phyloP scores from a whole-genome alignment of 768 basidiomycete genomes.

The Lactarius hengduanensis region DNA sequence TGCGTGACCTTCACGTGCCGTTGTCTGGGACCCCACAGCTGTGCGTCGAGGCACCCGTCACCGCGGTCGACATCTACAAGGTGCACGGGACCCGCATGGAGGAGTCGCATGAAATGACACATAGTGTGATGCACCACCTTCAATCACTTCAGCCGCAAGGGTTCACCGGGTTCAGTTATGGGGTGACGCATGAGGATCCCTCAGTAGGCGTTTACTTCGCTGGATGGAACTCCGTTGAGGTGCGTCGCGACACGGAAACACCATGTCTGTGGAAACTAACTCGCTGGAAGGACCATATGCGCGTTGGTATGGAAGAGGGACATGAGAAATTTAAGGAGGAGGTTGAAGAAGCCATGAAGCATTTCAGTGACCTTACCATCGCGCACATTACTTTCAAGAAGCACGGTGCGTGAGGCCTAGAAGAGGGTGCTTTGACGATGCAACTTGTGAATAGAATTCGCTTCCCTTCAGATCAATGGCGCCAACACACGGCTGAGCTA shows the following conservation, averaged over 20 bases:
- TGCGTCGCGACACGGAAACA: neutral
- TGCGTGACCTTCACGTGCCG: neutral
- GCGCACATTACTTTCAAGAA: neutral
- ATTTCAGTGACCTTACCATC: neutral
- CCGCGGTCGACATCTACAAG: slow-evolving; percentile 6
- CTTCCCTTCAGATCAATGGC: neutral
- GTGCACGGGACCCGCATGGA: neutral
- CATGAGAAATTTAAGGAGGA: neutral
- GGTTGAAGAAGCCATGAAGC: neutral
- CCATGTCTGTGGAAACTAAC: neutral
- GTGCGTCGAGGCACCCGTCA: neutral
- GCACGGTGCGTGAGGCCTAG: neutral
- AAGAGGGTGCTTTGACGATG: neutral
- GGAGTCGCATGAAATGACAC: neutral
- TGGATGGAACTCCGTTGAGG: slow-evolving; percentile 19
- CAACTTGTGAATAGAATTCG: neutral
- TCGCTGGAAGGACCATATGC: neutral
- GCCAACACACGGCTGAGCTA: neutral
- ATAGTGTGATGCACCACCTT: neutral
- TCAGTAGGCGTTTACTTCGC: neutral
- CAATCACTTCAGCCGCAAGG: slow-evolving; percentile 10
- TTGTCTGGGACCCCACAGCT: neutral
- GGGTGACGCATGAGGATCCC: neutral
- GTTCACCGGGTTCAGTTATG: slow-evolving; percentile 3
- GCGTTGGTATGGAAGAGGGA: neutral